A percentile compares a stretch with the other conserved stretches of the same genome.
Evolutionary conservation across 768 basidiomycete genomes (phyloP).

Genomic region (Termitomyces eurrhizus): DNA sequence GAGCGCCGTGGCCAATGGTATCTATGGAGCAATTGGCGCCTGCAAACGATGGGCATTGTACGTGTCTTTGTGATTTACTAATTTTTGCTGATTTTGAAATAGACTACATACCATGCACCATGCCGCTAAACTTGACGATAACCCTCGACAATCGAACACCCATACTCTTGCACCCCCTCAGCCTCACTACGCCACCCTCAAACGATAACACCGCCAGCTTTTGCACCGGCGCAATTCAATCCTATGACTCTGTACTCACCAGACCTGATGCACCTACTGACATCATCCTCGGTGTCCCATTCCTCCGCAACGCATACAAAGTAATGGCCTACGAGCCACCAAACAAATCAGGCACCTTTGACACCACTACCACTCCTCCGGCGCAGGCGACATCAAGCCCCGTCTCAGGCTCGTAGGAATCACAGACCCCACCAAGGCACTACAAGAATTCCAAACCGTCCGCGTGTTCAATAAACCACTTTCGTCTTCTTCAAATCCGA

Average conservation of each 20-base stretch:
- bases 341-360: background rate
- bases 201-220: slow-evolving; percentile 28
- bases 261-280: slow-evolving; percentile 41
- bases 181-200: slow-evolving; percentile 52
- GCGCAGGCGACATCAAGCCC: slow-evolving; percentile 38
- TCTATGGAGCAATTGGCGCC: slow-evolving; percentile 76
- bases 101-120: slow-evolving; percentile 79
- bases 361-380: background rate
- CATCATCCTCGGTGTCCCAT: slow-evolving; percentile 77
- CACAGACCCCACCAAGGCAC: slow-evolving; percentile 56
- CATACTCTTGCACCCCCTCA: slow-evolving; percentile 70
- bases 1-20: slow-evolving; percentile 59
- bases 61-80: slow-evolving; percentile 20
- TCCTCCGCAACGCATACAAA: slow-evolving; percentile 71
- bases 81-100: background rate
- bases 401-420: slow-evolving; percentile 59
- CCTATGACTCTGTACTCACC: slow-evolving; percentile 40
- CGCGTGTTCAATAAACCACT: too few relatives aligned
- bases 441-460: slow-evolving; percentile 71
- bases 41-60: slow-evolving; percentile 60
- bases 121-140: too few relatives aligned
- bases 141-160: slow-evolving; percentile 47
- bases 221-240: slow-evolving; percentile 70
- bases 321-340: slow-evolving; percentile 28
- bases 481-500: too few relatives aligned